Base-by-base conservation (phyloP, 73 alveolate species). In the Diophrys appendiculata region DNA sequence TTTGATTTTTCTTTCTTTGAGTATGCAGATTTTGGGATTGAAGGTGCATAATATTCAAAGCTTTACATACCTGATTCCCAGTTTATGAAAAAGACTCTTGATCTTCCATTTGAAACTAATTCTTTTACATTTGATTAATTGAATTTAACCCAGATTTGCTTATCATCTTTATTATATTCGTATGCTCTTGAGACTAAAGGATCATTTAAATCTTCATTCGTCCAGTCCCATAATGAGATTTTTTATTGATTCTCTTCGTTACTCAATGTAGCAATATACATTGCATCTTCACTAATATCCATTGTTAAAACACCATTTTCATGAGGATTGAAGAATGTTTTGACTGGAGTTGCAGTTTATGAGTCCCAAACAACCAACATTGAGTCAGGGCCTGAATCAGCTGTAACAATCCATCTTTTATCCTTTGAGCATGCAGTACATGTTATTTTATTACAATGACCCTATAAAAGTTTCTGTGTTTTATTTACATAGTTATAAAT, bases 361-460 rank as follows among this genome's bases (percentile, higher is more conserved):
- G 99, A 95, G 80, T 95, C 99, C 99, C 99, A 97, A 0, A 97
- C 97, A 33, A 97, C 98, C 34, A 97, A 83, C 92, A 97, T 95
- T 25, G 98, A 91, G 69, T 97, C 98, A 73, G 83, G 95, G 0
- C 99, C 99, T 28, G 95, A 79, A 86, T 97, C 99, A 26, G 99
- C 99, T 14, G 99, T 97, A 1, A 97, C 99, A 68, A 97, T 95
- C 78, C 93, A 90, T 72, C 96, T 90, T 88, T 90, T 92, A 73
- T 94, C 98, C 35, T 80, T 87, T 13, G 98, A 92, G 86, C 93
- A 88, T 0, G 99, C 97, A 29, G 99, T 95, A 68, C 97, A 94
- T 78, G 99, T 85, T 64, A 93, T 93, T 77, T 88, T 77, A 69
- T 93, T 91, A 74, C 98, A 96, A 83, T 97, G 99, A 52, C 99